phyloP scores from a whole-genome alignment of 108 stramenopile species.

The Cylindrotheca fusiformis region DNA sequence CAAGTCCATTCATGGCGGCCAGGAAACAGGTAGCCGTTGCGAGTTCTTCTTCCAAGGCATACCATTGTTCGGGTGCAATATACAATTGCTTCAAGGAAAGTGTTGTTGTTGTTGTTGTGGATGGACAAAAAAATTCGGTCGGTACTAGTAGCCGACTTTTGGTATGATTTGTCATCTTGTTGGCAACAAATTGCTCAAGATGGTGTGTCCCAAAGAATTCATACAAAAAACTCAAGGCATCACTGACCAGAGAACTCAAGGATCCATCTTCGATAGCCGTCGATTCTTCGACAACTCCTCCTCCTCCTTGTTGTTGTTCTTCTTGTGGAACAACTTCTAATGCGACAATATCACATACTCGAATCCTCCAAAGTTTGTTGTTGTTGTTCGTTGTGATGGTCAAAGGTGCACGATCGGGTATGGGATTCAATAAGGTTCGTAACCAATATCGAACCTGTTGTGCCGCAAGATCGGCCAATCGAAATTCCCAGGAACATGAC shows the following conservation, averaged over 20 bases:
- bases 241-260: slow-evolving; percentile 19
- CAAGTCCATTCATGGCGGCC: slow-evolving; percentile 17
- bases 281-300: neutral
- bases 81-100: neutral
- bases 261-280: slow-evolving; percentile 20
- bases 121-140: neutral
- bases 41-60: slow-evolving; percentile 15
- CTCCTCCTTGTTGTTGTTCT: neutral
- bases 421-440: slow-evolving; percentile 27
- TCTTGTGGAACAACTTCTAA: neutral
- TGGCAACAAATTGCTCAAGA: neutral
- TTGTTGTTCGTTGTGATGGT: neutral
- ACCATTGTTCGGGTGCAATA: slow-evolving; percentile 8
- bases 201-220: slow-evolving; percentile 6
- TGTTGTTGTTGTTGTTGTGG: no score
- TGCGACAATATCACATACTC: slow-evolving; percentile 19
- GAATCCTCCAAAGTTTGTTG: slow-evolving; percentile 17
- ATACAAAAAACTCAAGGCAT: slow-evolving; percentile 20
- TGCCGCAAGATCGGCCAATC: slow-evolving; percentile 21
- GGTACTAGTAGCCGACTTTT: slow-evolving; percentile 4
- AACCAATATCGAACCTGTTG: slow-evolving; percentile 33
- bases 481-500: slow-evolving; percentile 15
- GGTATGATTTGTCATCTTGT: no score
- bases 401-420: slow-evolving; percentile 19
- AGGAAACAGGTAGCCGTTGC: slow-evolving; percentile 13